Evolutionary conservation across 2,329 filamentous ascomycete species (phyloP), one percentile per base, ranked within the genome.

Genomic region (Penicillium decumbens): DNA sequence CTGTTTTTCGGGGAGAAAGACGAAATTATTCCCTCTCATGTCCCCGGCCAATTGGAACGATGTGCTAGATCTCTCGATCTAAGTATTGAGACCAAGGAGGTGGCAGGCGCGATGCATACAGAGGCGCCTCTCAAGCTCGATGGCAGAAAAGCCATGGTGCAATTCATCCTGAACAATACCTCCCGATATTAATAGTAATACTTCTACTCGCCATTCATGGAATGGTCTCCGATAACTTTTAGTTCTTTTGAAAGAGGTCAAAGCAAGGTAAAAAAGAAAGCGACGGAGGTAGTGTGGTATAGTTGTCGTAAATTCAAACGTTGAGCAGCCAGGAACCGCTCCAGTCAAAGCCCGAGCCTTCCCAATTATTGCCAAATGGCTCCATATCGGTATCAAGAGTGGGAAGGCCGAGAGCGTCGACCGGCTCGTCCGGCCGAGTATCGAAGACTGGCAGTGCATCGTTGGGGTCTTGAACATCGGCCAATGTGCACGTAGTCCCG

Each of bases 71-170:
- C 65, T 2, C 46, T 72, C 2, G 54, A 59, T 1, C 43, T 78
- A 4, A 53, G 66, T 1, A 65, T 75, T 4, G 49, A 67, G 38
- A 59, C 72, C 23, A 68, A 66, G 43, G 62, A 70, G 27, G 69
- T 80, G 0, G 46, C 60, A 0, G 74, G 73, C 3, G 77, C 78
- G 3, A 63, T 80, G 60, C 78, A 80, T 58, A 77, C 69, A 4
- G 75, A 80, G 45, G 72, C 72, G 1, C 70, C 72, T n/a, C 59
- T 65, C 3, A 73, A 75, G 46, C 52, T 57, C 13, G 65, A 72
- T 40, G 77, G 77, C 0, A 68, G 71, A 49, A 64, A 65, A 23
- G 68, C 68, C 6, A 58, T 78, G 37, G 65, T 63, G 5, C 28
- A 56, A 1, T 67, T 67, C n/a, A 55, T 64, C 18, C 23, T 54